Conservation (phyloP, 2,329 filamentous ascomycete species). For the Cladosporium cucumerinum region DNA sequence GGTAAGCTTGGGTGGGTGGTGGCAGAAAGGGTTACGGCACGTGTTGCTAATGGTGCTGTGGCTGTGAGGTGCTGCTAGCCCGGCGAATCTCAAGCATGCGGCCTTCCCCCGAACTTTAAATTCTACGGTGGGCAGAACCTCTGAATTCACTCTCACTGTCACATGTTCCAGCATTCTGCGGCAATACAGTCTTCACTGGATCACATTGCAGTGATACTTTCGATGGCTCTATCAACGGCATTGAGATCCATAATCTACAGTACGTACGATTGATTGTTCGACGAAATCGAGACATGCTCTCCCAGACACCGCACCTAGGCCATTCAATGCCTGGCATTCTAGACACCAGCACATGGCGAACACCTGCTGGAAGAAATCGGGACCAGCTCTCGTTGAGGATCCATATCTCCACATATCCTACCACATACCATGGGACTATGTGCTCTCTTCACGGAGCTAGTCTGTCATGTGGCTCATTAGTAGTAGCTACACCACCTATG, state of each 20-base stretch:
- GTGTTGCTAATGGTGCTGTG: conserved; percentile 6
- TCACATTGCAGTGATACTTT: not conserved
- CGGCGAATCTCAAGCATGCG: conserved; percentile 4
- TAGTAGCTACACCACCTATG: not conserved
- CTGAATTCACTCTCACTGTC: not conserved
- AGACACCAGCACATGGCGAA: not conserved
- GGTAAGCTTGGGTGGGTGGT: not conserved
- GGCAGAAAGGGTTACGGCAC: conserved; percentile 5
- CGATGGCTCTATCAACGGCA: not conserved
- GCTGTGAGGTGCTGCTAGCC: conserved; percentile 2
- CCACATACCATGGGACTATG: not conserved
- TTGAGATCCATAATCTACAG: no score
- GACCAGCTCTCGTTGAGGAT: not conserved
- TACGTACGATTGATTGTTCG: no score
- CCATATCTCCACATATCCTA: not conserved
- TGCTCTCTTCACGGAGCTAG: not conserved
- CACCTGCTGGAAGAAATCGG: not conserved
- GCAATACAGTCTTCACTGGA: not conserved
- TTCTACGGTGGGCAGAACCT: not conserved
- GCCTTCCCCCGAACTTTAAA: conserved; percentile 11
- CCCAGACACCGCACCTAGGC: not conserved
- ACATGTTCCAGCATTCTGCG: not conserved
- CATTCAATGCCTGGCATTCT: not conserved
- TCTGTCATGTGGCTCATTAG: not conserved
- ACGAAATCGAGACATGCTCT: not conserved